Evolutionary conservation across 2,329 filamentous ascomycete genomes (phyloP), one percentile per base, ranked within the genome.

Genomic region (Beauveria medogensis): DNA sequence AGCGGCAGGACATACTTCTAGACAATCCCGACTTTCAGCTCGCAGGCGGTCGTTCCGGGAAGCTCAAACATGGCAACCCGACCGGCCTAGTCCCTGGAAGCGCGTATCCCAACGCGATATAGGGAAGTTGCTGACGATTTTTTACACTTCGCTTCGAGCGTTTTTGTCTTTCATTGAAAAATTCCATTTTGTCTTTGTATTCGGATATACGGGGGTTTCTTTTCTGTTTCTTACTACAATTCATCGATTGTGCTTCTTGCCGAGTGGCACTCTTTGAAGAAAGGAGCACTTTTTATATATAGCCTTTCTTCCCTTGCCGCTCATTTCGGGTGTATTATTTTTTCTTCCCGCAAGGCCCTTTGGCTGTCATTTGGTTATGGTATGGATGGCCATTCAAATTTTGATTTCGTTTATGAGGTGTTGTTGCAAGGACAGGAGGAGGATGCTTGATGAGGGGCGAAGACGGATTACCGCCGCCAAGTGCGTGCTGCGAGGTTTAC

Each of bases 11-110:
- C 66, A 80, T 92, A 55, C 76, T 96, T 44, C 78, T 96, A 62
- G 86, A 87, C 68, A 96, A 96, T 69, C 92, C 92, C 0, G 92
- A 97, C 72, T 97, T 97, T 74, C 82, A 88, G 65, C 72, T 97
- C 30, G 87, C 86, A 1, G 75, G 74, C 24, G 71, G 67, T 53
- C 74, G 76, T 56, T 69, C 70, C 22, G 68, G 68, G 9, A 63
- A 59, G 51, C 65, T 40, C 63, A 64, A 52, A 55, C 64, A 24
- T 61, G 66, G 52, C 66, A 60, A 60, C 41, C 71, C 26, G 69
- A 67, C 53, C 44, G 77, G 78, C 37, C 78, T 82, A 76, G 76
- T 81, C 55, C 81, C 81, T 5, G 78, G 77, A 46, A 80, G 80
- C 63, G 78, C 82, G 20, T 85, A 84, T 66, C 81, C 81, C 34